Conservation (phyloP, 495 filamentous ascomycete genomes). For the Aspergillus olivimuriae region DNA sequence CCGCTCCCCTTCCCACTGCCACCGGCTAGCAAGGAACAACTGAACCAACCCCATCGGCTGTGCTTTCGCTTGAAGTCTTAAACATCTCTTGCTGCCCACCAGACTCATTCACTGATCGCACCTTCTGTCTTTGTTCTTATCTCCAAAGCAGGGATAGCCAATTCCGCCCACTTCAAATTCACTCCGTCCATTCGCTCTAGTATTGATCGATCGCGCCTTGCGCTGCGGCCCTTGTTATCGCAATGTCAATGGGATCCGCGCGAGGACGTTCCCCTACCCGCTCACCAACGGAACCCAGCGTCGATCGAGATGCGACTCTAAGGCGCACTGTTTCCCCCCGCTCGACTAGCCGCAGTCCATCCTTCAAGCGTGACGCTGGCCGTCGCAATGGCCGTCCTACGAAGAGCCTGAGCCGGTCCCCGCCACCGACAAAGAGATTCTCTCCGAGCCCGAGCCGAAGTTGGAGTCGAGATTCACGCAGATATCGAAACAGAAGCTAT, state of each 20-base stretch:
- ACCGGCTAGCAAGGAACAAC: too few species aligned
- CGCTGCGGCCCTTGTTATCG: background rate
- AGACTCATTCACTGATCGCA: background rate
- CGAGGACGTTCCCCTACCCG: slow-evolving; percentile 18
- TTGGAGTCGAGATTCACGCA: slow-evolving; percentile 30
- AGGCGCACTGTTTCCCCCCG: slow-evolving; percentile 47
- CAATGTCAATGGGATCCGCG: slow-evolving; percentile 21
- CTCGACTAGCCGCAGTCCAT: slow-evolving; percentile 34
- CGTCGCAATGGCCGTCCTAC: slow-evolving; percentile 32
- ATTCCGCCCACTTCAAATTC: too few species aligned
- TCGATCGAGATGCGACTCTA: slow-evolving; percentile 26
- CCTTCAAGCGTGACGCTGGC: slow-evolving; percentile 19
- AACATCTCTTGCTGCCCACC: background rate
- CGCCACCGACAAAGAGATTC: slow-evolving; percentile 31
- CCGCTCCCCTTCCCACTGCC: background rate
- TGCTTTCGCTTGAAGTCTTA: background rate
- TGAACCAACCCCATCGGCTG: too few species aligned
- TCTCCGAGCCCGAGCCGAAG: slow-evolving; percentile 24
- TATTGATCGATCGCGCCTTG: too few species aligned
- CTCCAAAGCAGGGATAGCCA: too few species aligned
- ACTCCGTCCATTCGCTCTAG: too few species aligned
- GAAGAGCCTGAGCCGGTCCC: slow-evolving; percentile 40
- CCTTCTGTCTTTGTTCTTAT: background rate
- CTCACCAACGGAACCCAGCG: slow-evolving; percentile 10
- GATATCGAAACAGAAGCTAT: slow-evolving; percentile 38